A percentile compares a stretch with the other conserved stretches of the same genome.
Evolutionary conservation across 108 stramenopile species (phyloP).

Genomic region (Bacterosira constricta): DNA sequence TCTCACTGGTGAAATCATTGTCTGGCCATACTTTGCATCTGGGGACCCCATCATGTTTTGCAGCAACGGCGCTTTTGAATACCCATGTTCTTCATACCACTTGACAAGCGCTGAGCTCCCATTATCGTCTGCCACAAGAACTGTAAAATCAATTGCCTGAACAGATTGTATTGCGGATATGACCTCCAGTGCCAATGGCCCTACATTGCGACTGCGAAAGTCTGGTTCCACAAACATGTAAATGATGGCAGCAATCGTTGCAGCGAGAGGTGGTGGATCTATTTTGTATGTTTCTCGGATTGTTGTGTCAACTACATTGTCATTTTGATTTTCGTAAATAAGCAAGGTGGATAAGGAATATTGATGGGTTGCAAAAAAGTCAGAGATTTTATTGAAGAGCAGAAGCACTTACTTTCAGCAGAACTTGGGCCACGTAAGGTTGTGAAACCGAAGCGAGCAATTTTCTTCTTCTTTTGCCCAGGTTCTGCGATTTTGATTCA

Average conservation of each 20-base stretch:
- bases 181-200: constrained; percentile 72
- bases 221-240: constrained; percentile 85
- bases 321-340: neutral
- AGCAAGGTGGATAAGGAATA: too few relatives aligned
- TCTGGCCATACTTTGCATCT: constrained; percentile 57
- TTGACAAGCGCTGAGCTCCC: constrained; percentile 67
- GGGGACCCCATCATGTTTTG: constrained; percentile 76
- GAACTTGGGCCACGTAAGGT: constrained; percentile 65
- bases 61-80: constrained; percentile 60
- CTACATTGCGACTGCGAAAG: constrained; percentile 57
- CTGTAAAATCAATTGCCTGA: constrained; percentile 69
- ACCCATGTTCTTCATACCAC: constrained; percentile 77
- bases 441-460: constrained; percentile 81
- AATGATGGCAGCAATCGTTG: constrained; percentile 70
- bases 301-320: constrained; percentile 68
- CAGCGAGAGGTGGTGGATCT: constrained; percentile 22
- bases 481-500: constrained; percentile 6
- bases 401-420: constrained; percentile 40
- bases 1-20: constrained; percentile 80
- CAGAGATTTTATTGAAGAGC: neutral
- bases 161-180: constrained; percentile 72
- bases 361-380: neutral
- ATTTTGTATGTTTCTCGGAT: constrained; percentile 65
- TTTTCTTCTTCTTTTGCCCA: constrained; percentile 46
- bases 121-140: constrained; percentile 80